Evolutionary conservation across 78 protist genomes (phyloP).

Genomic region (Protostelium mycophagum): DNA sequence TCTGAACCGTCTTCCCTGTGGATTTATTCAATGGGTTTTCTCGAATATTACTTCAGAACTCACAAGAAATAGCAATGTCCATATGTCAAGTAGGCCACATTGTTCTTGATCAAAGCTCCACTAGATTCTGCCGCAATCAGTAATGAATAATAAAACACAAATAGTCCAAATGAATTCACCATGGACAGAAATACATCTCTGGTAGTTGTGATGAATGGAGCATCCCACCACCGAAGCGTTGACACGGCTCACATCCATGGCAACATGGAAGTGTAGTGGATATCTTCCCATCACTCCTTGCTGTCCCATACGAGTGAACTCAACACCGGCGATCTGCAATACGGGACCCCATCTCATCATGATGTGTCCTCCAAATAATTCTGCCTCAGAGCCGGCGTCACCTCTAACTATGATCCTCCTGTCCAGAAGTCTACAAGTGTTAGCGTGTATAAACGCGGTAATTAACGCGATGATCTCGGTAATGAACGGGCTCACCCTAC

Average conservation of each 20-base stretch:
- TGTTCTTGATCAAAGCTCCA: background rate
- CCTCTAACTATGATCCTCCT: background rate
- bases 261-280: slow-evolving; percentile 63
- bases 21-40: background rate
- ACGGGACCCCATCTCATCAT: background rate
- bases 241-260: slow-evolving; percentile 41
- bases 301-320: slow-evolving; percentile 52
- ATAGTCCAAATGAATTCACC: slow-evolving; percentile 6
- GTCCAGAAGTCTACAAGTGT: background rate
- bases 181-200: slow-evolving; percentile 47
- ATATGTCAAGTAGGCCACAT: background rate
- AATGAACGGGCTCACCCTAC: background rate
- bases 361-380: background rate
- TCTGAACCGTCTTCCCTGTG: slow-evolving; percentile 48
- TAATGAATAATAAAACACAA: background rate
- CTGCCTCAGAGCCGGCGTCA: background rate
- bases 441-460: background rate
- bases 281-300: slow-evolving; percentile 32
- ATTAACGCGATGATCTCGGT: no score
- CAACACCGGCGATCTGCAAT: slow-evolving; percentile 21
- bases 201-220: slow-evolving; percentile 43
- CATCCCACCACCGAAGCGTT: background rate
- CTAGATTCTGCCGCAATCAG: slow-evolving; percentile 12
- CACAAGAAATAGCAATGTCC: slow-evolving; percentile 61
- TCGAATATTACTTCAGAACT: background rate